phyloP scores from a whole-genome alignment of 1,284 basidiomycete species.

The Cutaneotrichosporon mucoides region DNA sequence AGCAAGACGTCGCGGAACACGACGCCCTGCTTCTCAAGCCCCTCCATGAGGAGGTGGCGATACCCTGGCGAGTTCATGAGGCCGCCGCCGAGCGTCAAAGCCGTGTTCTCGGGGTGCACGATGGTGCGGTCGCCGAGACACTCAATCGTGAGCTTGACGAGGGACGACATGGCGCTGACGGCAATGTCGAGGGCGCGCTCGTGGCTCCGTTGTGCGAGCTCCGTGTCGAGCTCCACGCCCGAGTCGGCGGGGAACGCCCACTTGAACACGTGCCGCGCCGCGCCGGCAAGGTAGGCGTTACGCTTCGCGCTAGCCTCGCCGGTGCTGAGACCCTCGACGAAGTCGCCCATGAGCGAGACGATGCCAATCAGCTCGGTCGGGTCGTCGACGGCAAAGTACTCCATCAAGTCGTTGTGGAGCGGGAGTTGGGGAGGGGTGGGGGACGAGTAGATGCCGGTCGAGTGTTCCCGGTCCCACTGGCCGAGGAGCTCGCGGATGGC shows the following conservation, averaged over 20 bases:
- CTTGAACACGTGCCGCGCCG: conserved; percentile 34
- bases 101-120: conserved; percentile 28
- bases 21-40: conserved; percentile 25
- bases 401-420: conserved; percentile 35
- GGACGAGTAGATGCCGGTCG: conserved; percentile 25
- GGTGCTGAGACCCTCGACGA: conserved; percentile 22
- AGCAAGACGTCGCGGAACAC: conserved; percentile 30
- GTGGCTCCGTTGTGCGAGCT: conserved; percentile 14
- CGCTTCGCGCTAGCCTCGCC: conserved; percentile 36
- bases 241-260: conserved; percentile 38
- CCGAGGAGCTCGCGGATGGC: conserved; percentile 35
- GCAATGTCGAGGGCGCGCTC: conserved; percentile 29
- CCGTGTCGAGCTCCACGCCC: conserved; percentile 7
- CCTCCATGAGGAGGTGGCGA: conserved; percentile 29
- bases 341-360: conserved; percentile 27
- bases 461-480: conserved; percentile 32
- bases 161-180: conserved; percentile 18
- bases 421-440: conserved; percentile 22
- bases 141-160: conserved; percentile 32
- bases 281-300: conserved; percentile 39
- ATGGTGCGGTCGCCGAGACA: conserved; percentile 34
- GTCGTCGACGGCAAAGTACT: conserved; percentile 34
- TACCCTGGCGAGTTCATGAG: conserved; percentile 39
- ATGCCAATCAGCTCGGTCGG: conserved; percentile 38
- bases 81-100: conserved; percentile 38